Conservation (phyloP, 1,284 basidiomycete species). For the Ganoderma sp. region DNA sequence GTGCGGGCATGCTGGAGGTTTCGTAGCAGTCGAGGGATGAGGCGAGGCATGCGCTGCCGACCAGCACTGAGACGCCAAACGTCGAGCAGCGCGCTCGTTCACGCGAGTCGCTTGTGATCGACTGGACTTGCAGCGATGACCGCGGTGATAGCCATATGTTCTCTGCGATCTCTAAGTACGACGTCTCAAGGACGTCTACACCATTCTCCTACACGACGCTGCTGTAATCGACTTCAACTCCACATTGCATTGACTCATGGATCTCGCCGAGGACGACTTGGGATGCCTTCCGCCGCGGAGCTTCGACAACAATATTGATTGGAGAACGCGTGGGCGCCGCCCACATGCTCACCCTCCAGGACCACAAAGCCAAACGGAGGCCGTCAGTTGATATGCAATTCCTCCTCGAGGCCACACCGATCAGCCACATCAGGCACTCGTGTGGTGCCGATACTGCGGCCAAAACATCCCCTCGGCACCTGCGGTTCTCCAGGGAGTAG, state of each 20-base stretch:
- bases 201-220: neutral
- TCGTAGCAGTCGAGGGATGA: conserved; percentile 64
- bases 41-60: conserved; percentile 60
- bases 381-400: conserved; percentile 23
- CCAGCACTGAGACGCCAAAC: neutral
- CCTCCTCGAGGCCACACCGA: conserved; percentile 18
- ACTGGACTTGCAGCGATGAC: too few relatives aligned
- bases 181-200: neutral
- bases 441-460: conserved; percentile 21
- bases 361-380: conserved; percentile 35
- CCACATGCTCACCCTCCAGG: conserved; percentile 12
- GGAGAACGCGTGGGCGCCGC: conserved; percentile 9
- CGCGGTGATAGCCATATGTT: neutral
- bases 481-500: neutral
- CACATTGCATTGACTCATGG: neutral
- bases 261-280: neutral
- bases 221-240: neutral
- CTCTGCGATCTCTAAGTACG: neutral
- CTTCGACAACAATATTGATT: conserved; percentile 4
- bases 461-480: conserved; percentile 3
- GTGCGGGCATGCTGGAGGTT: conserved; percentile 42
- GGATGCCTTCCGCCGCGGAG: neutral
- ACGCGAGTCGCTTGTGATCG: neutral
- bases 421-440: conserved; percentile 31
- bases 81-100: neutral